Conservation (phyloP, 208 protist species). For the Strigomonas galati region DNA sequence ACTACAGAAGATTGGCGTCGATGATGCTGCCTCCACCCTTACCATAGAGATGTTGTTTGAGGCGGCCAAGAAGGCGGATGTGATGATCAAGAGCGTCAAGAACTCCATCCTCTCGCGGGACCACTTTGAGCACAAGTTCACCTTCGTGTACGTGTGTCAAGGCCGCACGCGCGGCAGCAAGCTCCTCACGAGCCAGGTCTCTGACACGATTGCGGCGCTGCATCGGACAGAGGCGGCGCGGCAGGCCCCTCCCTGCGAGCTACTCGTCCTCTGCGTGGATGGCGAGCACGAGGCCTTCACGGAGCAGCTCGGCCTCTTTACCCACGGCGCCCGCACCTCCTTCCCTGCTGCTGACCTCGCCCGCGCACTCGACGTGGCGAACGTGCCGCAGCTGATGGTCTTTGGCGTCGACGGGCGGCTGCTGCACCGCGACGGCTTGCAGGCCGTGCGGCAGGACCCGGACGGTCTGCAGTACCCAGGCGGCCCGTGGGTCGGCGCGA, state of each 20-base stretch:
- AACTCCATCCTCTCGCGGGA: slow-evolving; percentile 30
- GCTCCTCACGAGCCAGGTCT: slow-evolving; percentile 34
- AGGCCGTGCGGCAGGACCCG: slow-evolving; percentile 53
- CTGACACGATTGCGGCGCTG: slow-evolving; percentile 24
- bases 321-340: slow-evolving; percentile 35
- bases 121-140: slow-evolving; percentile 32
- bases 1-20: slow-evolving; percentile 21
- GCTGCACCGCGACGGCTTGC: slow-evolving; percentile 48
- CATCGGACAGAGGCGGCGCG: slow-evolving; percentile 5
- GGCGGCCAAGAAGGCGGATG: slow-evolving; percentile 13
- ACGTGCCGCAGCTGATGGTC: slow-evolving; percentile 42
- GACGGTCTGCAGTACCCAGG: slow-evolving; percentile 47
- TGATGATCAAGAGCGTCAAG: slow-evolving; percentile 31
- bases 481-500: slow-evolving; percentile 36
- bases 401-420: slow-evolving; percentile 51
- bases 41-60: slow-evolving; percentile 24
- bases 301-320: slow-evolving; percentile 31
- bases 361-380: slow-evolving; percentile 22
- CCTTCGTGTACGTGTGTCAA: slow-evolving; percentile 47
- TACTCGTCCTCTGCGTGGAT: slow-evolving; percentile 62
- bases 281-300: slow-evolving; percentile 34
- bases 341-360: slow-evolving; percentile 38
- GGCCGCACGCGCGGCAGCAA: slow-evolving; percentile 16
- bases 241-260: slow-evolving; percentile 17
- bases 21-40: slow-evolving; percentile 21